A percentile compares a stretch with the other conserved stretches of the same genome.
These are phyloP conservation scores for Lasiodiplodia hormozganensis DNA, from an alignment of 2,329 filamentous ascomycete species.

Conservation along the genomic window DNA sequence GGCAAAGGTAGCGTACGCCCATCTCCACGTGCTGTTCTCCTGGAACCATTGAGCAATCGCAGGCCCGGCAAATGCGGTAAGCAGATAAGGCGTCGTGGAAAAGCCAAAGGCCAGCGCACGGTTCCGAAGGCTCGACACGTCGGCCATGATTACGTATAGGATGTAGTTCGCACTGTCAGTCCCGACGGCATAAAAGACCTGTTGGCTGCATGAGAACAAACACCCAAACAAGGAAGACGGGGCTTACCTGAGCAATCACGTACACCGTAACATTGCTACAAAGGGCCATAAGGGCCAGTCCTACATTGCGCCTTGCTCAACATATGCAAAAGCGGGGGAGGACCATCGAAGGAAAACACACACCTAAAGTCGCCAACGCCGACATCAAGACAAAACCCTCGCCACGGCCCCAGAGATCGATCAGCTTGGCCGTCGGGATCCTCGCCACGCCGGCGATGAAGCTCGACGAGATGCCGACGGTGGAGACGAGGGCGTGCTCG, in stretches of 20 bases:
- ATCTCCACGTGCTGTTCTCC: slow-evolving; percentile 64
- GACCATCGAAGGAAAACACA: slow-evolving; percentile 56
- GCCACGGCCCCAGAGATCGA: slow-evolving; percentile 71
- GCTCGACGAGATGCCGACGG: slow-evolving; percentile 38
- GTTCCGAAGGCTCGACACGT: slow-evolving; percentile 71
- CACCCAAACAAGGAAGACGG: too few species aligned
- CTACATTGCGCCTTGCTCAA: too few species aligned
- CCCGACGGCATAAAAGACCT: slow-evolving; percentile 66
- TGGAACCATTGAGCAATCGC: slow-evolving; percentile 64
- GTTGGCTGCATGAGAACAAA: too few species aligned
- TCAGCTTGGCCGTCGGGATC: slow-evolving; percentile 69
- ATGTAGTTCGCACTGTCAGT: slow-evolving; percentile 65
- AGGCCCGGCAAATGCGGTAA: slow-evolving; percentile 69
- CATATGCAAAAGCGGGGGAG: too few species aligned
- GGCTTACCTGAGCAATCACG: slow-evolving; percentile 56
- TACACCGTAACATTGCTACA: slow-evolving; percentile 67
- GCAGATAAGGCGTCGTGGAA: slow-evolving; percentile 68
- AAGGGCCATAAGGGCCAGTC: slow-evolving; percentile 49
- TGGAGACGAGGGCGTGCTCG: slow-evolving; percentile 38
- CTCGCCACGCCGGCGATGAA: slow-evolving; percentile 62
- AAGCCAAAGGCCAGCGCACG: slow-evolving; percentile 70
- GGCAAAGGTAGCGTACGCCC: slow-evolving; percentile 72
- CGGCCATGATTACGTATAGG: slow-evolving; percentile 70
- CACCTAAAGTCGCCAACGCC: slow-evolving; percentile 56
- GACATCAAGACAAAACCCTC: slow-evolving; percentile 66